These are phyloP conservation scores for Penicillium silybi DNA, from an alignment of 495 filamentous ascomycete species.

Conservation along the genomic window DNA sequence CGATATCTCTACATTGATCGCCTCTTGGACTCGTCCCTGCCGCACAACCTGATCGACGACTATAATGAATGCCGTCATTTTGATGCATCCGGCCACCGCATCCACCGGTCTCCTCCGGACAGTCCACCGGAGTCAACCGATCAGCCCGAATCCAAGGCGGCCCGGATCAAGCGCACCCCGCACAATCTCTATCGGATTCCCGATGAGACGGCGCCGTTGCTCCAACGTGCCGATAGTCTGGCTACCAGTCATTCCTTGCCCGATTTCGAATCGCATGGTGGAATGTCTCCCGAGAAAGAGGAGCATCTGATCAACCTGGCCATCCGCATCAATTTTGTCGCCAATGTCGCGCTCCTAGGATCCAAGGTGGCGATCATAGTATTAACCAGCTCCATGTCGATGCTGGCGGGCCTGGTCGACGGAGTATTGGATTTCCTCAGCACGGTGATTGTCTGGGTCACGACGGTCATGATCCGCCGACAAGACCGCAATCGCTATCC, in stretches of 20 bases:
- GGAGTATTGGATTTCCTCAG: constrained; percentile 82
- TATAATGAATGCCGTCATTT: constrained; percentile 45
- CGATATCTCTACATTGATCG: constrained; percentile 90
- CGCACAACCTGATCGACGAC: constrained; percentile 81
- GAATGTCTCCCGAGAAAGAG: constrained; percentile 57
- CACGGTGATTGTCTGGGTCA: constrained; percentile 83
- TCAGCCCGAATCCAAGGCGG: constrained; percentile 4
- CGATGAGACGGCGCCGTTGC: constrained; percentile 64
- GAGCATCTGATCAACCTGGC: constrained; percentile 69
- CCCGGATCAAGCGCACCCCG: constrained; percentile 72
- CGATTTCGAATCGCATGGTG: constrained; percentile 39
- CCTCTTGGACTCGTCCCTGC: constrained; percentile 83
- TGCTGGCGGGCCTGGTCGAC: constrained; percentile 85
- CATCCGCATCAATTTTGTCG: constrained; percentile 82
- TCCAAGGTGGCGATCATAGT: constrained; percentile 78
- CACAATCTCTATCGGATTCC: constrained; percentile 75
- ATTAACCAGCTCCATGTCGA: constrained; percentile 78
- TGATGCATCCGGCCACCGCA: constrained; percentile 20
- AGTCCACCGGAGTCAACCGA: constrained; percentile 2
- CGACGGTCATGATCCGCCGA: constrained; percentile 66
- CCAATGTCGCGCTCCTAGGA: constrained; percentile 71
- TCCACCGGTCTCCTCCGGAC: background rate
- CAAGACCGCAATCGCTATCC: constrained; percentile 82
- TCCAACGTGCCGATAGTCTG: constrained; percentile 21
- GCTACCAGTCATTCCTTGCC: constrained; percentile 27